Percentiles rank a stretch among this genome's conserved stretches.
Evolutionary conservation across 768 basidiomycete genomes (phyloP).

Genomic region (Tephrocybe sp.): DNA sequence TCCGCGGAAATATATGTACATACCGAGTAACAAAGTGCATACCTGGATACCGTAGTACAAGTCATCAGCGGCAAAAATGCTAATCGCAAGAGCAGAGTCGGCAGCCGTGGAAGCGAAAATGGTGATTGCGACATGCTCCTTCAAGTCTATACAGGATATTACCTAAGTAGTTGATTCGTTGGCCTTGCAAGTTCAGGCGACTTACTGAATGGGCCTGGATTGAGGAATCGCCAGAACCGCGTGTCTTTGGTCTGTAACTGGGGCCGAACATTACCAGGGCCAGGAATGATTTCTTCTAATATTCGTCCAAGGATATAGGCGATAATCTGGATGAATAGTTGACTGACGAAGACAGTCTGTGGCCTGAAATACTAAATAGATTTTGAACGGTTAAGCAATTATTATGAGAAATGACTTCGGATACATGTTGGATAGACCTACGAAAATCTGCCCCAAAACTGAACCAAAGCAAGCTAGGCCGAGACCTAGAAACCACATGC

Average conservation of each 20-base stretch:
- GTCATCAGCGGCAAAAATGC: conserved; percentile 58
- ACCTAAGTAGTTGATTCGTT: background rate
- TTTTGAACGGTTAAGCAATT: too few relatives aligned
- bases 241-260: conserved; percentile 30
- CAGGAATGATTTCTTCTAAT: conserved; percentile 40
- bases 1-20: too few relatives aligned
- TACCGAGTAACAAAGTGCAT: background rate
- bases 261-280: conserved; percentile 25
- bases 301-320: conserved; percentile 50
- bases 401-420: background rate
- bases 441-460: conserved; percentile 51
- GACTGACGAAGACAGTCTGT: conserved; percentile 37
- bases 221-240: conserved; percentile 54
- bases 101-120: conserved; percentile 63
- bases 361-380: conserved; percentile 45
- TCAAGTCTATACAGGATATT: conserved; percentile 41
- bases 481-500: conserved; percentile 54
- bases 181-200: conserved; percentile 16
- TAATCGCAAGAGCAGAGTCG: conserved; percentile 56
- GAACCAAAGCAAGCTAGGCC: conserved; percentile 58
- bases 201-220: conserved; percentile 64
- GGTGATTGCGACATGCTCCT: conserved; percentile 63
- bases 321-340: conserved; percentile 50
- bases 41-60: conserved; percentile 43
- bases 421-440: conserved; percentile 18